Evolutionary conservation across 768 basidiomycete genomes (phyloP).

Genomic region (Dioszegia aurantiaca): DNA sequence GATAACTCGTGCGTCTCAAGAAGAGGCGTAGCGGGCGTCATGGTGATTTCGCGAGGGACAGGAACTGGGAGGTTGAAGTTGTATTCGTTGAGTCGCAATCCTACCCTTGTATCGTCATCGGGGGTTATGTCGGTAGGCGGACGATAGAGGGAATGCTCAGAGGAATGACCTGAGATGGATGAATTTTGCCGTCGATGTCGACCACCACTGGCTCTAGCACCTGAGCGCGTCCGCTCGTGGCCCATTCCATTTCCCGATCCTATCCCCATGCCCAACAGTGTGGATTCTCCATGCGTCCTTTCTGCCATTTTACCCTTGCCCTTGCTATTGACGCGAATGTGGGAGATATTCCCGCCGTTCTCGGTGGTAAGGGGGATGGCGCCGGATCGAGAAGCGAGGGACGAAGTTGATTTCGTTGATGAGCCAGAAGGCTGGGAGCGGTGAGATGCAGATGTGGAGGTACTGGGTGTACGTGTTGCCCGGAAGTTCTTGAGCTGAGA

Average conservation of each 20-base stretch:
- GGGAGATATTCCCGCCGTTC: conserved; percentile 11
- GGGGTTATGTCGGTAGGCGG: not conserved
- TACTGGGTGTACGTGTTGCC: conserved; percentile 30
- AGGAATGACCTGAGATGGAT: not conserved
- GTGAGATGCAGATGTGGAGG: conserved; percentile 6
- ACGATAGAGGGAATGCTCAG: not conserved
- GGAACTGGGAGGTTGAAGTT: conserved; percentile 10
- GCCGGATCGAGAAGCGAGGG: conserved; percentile 15
- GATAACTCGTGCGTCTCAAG: conserved; percentile 19
- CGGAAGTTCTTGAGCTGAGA: conserved; percentile 35
- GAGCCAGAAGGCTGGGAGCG: conserved; percentile 6
- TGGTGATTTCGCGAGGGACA: conserved; percentile 31
- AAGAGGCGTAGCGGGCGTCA: conserved; percentile 37
- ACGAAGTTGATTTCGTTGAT: conserved; percentile 6
- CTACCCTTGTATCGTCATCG: not conserved
- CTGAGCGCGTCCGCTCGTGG: not conserved
- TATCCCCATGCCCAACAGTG: not conserved
- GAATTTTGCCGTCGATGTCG: conserved; percentile 9
- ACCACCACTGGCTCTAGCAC: conserved; percentile 7
- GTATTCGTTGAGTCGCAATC: not conserved
- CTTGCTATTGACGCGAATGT: conserved; percentile 1
- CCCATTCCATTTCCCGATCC: not conserved
- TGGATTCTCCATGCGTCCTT: not conserved
- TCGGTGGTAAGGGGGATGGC: not conserved
- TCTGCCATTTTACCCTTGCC: conserved; percentile 13